These are phyloP conservation scores for Penicillium griseofulvum DNA, from an alignment of 2,329 filamentous ascomycete genomes.

Conservation along the genomic window DNA sequence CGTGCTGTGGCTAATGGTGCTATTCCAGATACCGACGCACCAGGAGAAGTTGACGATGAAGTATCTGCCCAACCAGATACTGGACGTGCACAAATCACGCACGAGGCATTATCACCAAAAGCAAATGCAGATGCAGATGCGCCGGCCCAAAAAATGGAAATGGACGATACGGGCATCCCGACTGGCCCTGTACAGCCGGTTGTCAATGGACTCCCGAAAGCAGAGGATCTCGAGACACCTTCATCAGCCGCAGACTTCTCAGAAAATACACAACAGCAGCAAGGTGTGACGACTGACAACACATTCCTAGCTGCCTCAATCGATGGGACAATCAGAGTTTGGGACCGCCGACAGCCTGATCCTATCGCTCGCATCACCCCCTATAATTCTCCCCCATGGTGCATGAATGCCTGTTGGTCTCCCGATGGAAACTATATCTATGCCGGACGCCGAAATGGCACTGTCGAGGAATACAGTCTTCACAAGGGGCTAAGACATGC, in stretches of 20 bases:
- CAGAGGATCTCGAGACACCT: slow-evolving; percentile 40
- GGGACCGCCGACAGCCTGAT: slow-evolving; percentile 62
- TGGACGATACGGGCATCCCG: slow-evolving; percentile 18
- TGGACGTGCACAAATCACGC: slow-evolving; percentile 1
- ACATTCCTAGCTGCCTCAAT: slow-evolving; percentile 77
- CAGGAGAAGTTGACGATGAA: slow-evolving; percentile 31
- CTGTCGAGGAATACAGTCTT: slow-evolving; percentile 89
- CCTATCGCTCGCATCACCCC: slow-evolving; percentile 78
- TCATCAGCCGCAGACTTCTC: slow-evolving; percentile 21
- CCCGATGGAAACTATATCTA: slow-evolving; percentile 95
- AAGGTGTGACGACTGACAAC: slow-evolving; percentile 59
- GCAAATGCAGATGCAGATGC: slow-evolving; percentile 6
- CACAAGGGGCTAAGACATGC: slow-evolving; percentile 75
- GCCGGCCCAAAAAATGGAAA: slow-evolving; percentile 16
- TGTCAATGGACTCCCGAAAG: slow-evolving; percentile 44
- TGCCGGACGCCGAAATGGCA: slow-evolving; percentile 83
- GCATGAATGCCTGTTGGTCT: slow-evolving; percentile 95
- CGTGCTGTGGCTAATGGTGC: slow-evolving; percentile 66
- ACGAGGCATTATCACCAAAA: neutral
- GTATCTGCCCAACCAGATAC: slow-evolving; percentile 13
- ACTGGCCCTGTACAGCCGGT: slow-evolving; percentile 29
- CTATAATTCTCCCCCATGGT: slow-evolving; percentile 84
- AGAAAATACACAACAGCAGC: slow-evolving; percentile 32
- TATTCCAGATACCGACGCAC: slow-evolving; percentile 50
- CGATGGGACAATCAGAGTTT: slow-evolving; percentile 49